Base-by-base conservation (phyloP, 225 moss, liverwort and hornwort genomes). In the Lunularia cruciata region DNA sequence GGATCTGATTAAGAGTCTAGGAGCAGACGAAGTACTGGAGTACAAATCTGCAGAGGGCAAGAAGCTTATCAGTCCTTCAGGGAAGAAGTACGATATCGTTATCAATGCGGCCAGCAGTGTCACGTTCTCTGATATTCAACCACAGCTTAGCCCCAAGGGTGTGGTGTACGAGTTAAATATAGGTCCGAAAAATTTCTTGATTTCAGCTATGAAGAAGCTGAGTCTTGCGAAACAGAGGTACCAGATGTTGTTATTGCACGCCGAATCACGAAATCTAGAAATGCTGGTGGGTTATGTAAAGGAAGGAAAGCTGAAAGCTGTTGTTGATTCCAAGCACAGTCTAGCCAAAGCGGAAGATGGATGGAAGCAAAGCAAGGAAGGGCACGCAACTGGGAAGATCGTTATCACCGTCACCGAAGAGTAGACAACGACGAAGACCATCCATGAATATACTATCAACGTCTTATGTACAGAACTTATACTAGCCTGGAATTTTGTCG, bases 11-110 rank as follows among this genome's bases (percentile, higher is more conserved):
- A 81, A 73, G 57, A 73, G 68, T 27, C 70, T 87, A 13, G 90
- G 93, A 2, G 88, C 84, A 0, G 87, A 93, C 35, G 87, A 90
- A 73, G 81, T 90, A 26, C 34, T 88, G 66, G 90, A 88, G 46
- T 78, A 83, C 59, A 33, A 58, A 0, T 77, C 60, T 1, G 57
- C 73, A 10, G 91, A 89, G 5, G 94, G 91, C 22, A 43, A 40
- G 10, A 81, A 66, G 5, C 76, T 85, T 0, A 67, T 30, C 0
- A 85, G 85, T 1, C 77, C 83, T 0, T 88, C 88, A 0, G 85
- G 84, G 4, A 82, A 60, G 57, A 86, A 83, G 30, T 93, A 88
- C 18, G 90, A 93, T 52, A 51, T 84, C 30, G 77, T 87, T 26
- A 77, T 93, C 36, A 85, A 90, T 33, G 75, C 72, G 7, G 86